phyloP scores from a whole-genome alignment of 192 early-diverging fungal genomes.

The Chytriomyces confervae region DNA sequence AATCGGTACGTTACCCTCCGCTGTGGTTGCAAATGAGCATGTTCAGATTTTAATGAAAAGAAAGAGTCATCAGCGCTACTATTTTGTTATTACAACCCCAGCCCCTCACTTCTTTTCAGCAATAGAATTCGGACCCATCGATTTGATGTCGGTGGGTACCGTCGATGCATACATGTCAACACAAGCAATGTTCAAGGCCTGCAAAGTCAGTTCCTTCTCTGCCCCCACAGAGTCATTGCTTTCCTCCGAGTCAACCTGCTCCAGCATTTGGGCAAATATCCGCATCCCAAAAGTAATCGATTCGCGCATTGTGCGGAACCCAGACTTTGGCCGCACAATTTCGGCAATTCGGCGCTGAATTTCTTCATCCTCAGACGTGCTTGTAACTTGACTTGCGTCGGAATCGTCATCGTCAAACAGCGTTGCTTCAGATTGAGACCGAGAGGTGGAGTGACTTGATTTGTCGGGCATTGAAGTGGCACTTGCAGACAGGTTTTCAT shows the following conservation, averaged over 20 bases:
- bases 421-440: neutral
- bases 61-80: too few relatives aligned
- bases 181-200: neutral
- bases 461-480: neutral
- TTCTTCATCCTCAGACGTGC: constrained; percentile 7
- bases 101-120: too few relatives aligned
- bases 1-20: too few relatives aligned
- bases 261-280: constrained; percentile 4
- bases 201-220: neutral
- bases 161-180: too few relatives aligned
- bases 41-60: too few relatives aligned
- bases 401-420: constrained; percentile 10
- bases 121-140: too few relatives aligned
- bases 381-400: neutral
- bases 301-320: constrained; percentile 12
- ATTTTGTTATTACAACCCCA: too few relatives aligned
- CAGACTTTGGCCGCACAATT: neutral
- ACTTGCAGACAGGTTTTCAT: neutral
- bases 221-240: neutral
- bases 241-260: constrained; percentile 1
- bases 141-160: too few relatives aligned
- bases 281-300: constrained; percentile 17
- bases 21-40: too few relatives aligned
- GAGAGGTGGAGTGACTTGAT: neutral
- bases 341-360: neutral